phyloP scores from a whole-genome alignment of 1,139 yeast genomes.

The Yamadazyma mexicana region DNA sequence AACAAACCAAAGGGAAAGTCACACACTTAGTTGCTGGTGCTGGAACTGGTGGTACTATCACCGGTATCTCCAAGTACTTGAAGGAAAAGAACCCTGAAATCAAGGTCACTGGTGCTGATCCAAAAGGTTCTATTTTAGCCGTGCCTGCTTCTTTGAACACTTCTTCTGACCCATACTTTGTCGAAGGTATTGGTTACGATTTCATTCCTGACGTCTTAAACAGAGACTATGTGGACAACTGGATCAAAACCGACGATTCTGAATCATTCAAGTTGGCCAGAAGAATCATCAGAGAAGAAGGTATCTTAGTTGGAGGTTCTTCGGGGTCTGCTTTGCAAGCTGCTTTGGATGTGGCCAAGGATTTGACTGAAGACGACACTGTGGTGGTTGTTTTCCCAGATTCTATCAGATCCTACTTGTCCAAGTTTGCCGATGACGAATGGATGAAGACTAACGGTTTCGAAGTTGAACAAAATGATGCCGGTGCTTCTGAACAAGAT shows the following conservation, averaged over 20 bases:
- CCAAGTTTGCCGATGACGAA: constrained; percentile 88
- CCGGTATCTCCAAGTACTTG: constrained; percentile 76
- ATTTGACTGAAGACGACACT: constrained; percentile 69
- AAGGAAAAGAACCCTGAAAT: constrained; percentile 69
- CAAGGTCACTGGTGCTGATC: constrained; percentile 78
- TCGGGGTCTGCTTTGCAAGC: constrained; percentile 87
- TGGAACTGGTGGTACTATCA: constrained; percentile 84
- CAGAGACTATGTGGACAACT: constrained; percentile 65
- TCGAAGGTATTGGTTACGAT: constrained; percentile 92
- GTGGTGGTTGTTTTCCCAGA: constrained; percentile 87
- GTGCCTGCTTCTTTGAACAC: constrained; percentile 73
- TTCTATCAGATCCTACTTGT: constrained; percentile 81
- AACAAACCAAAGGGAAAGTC: constrained; percentile 72
- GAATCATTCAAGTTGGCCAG: constrained; percentile 81
- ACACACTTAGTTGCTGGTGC: constrained; percentile 87
- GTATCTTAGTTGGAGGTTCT: constrained; percentile 86
- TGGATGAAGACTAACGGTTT: constrained; percentile 86
- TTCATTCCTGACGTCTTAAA: constrained; percentile 81
- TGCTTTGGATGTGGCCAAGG: constrained; percentile 68
- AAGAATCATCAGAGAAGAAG: constrained; percentile 82
- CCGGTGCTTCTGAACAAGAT: constrained; percentile 48
- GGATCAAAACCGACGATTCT: constrained; percentile 87
- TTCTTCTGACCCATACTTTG: constrained; percentile 64
- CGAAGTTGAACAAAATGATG: constrained; percentile 46
- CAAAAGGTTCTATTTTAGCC: constrained; percentile 84